Conservation (phyloP, 306 rosid species). For the Sechiopsis laciniata region DNA sequence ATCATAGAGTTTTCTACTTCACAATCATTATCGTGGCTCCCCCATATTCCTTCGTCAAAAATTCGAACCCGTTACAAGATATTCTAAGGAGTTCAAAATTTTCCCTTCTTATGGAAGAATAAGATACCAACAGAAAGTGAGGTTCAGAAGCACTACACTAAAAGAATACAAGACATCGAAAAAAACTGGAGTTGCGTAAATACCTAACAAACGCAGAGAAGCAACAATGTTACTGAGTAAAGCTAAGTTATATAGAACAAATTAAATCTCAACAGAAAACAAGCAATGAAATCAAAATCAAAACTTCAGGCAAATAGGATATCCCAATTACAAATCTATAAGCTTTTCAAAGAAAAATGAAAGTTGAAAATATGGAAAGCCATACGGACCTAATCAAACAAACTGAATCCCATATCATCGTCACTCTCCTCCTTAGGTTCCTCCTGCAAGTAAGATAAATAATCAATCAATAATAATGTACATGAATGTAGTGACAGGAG, state of each 20-base stretch:
- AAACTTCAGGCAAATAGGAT: background rate
- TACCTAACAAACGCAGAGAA: no score
- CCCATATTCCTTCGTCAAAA: no score
- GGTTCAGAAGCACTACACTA: no score
- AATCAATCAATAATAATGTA: background rate
- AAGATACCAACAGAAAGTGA: no score
- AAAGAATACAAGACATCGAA: no score
- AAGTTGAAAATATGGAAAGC: slow-evolving; percentile 6
- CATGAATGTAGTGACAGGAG: no score
- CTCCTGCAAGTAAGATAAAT: slow-evolving; percentile 29
- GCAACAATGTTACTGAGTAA: background rate
- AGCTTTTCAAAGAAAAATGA: background rate
- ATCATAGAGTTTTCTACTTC: no score
- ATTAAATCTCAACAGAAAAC: background rate
- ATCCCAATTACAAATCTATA: slow-evolving; percentile 7
- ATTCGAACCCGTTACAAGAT: no score
- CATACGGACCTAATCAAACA: slow-evolving; percentile 39
- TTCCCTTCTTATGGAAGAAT: no score
- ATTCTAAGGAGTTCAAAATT: no score
- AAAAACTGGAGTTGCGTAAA: no score
- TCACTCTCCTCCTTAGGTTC: slow-evolving; percentile 62
- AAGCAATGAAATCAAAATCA: background rate
- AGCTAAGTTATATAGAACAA: background rate
- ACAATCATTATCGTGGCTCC: no score
- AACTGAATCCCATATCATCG: slow-evolving; percentile 56